phyloP scores from a whole-genome alignment of 208 protist species.

The Leptomonas pyrrhocoris region DNA sequence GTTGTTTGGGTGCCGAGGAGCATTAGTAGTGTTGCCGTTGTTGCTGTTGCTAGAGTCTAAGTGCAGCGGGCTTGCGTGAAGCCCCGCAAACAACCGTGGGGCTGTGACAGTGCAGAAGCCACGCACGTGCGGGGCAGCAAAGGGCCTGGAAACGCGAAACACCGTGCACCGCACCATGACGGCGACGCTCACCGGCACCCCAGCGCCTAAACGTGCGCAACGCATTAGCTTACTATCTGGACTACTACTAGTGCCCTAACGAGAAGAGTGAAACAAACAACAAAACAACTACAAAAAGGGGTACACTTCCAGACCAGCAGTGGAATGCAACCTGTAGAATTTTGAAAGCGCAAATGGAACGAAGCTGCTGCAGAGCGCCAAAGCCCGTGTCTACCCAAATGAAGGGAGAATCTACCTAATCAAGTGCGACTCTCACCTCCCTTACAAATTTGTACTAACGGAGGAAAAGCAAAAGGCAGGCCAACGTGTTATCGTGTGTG shows the following conservation, averaged over 20 bases:
- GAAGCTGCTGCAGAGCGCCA: neutral
- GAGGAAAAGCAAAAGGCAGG: neutral
- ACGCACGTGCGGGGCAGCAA: neutral
- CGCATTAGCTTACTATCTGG: neutral
- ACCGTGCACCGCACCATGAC: slow-evolving; percentile 13
- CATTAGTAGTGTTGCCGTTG: neutral
- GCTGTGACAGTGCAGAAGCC: slow-evolving; percentile 6
- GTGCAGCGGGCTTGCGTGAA: neutral
- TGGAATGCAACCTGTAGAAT: neutral
- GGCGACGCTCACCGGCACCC: neutral
- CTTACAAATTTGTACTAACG: slow-evolving; percentile 1
- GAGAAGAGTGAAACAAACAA: neutral
- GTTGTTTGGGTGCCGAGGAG: neutral
- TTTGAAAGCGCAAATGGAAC: no score
- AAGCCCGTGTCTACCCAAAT: neutral
- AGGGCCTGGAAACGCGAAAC: neutral
- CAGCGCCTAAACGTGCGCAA: neutral
- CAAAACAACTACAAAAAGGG: no score
- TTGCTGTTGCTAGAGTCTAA: neutral
- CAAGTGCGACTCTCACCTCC: neutral
- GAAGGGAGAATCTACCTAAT: neutral
- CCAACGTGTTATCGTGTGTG: neutral
- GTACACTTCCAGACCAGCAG: neutral
- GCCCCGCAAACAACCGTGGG: neutral
- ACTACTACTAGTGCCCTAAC: neutral